These are phyloP conservation scores for Haplosporangium sp. DNA, from an alignment of 371 early-diverging fungal genomes.

Conservation along the genomic window DNA sequence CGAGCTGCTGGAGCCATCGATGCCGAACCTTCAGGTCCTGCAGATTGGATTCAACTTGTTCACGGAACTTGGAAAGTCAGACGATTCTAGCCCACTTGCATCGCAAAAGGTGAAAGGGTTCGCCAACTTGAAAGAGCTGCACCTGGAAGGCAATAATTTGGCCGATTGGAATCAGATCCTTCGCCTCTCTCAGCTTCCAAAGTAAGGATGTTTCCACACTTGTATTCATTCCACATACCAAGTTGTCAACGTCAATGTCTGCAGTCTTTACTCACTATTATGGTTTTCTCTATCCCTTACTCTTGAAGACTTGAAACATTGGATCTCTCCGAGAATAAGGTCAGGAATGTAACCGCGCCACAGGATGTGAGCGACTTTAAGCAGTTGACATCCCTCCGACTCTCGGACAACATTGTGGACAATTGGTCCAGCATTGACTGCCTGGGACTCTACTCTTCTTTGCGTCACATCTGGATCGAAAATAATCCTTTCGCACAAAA, in stretches of 20 bases:
- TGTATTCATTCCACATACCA: background rate
- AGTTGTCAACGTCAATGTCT: background rate
- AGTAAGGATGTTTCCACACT: slow-evolving; percentile 36
- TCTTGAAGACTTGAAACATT: slow-evolving; percentile 31
- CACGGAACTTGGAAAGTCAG: slow-evolving; percentile 35
- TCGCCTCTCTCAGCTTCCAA: slow-evolving; percentile 61
- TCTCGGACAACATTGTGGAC: slow-evolving; percentile 27
- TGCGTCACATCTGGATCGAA: slow-evolving; percentile 32
- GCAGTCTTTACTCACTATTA: no score
- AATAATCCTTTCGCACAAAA: slow-evolving; percentile 29
- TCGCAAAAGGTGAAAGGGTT: slow-evolving; percentile 56
- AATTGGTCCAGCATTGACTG: slow-evolving; percentile 41
- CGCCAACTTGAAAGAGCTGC: slow-evolving; percentile 63
- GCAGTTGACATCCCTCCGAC: slow-evolving; percentile 22
- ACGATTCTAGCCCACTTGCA: slow-evolving; percentile 12
- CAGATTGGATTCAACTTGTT: slow-evolving; percentile 74
- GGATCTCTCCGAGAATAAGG: slow-evolving; percentile 54
- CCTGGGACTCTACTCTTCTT: slow-evolving; percentile 20
- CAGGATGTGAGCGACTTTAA: slow-evolving; percentile 36
- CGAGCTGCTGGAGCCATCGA: slow-evolving; percentile 57
- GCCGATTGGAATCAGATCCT: slow-evolving; percentile 67
- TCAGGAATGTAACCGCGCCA: slow-evolving; percentile 18
- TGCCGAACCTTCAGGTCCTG: slow-evolving; percentile 71
- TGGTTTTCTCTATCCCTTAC: background rate
- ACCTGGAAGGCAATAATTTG: slow-evolving; percentile 76